These are phyloP conservation scores for Cadophora sp. DNA, from an alignment of 2,329 filamentous ascomycete species.

Conservation along the genomic window DNA sequence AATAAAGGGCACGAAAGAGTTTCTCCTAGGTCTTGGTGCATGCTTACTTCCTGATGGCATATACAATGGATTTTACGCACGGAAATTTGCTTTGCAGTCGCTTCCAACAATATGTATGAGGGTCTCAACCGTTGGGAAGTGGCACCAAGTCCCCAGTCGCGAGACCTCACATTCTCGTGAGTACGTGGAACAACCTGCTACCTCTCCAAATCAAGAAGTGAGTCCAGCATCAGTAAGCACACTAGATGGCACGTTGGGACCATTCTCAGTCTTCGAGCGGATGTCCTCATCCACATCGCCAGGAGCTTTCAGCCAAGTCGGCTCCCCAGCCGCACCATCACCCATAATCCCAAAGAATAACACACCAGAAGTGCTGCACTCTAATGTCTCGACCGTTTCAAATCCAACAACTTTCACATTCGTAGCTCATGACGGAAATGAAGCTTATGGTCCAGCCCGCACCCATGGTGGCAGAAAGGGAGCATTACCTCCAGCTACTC, in stretches of 20 bases:
- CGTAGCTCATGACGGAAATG: slow-evolving; percentile 22
- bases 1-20: slow-evolving; percentile 34
- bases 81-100: slow-evolving; percentile 29
- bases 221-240: slow-evolving; percentile 6
- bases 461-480: slow-evolving; percentile 29
- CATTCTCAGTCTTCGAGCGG: not conserved
- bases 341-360: not conserved
- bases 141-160: not conserved
- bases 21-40: slow-evolving; percentile 32
- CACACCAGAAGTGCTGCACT: not conserved
- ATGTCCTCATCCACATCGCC: not conserved
- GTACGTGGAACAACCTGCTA: not conserved
- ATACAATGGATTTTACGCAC: slow-evolving; percentile 36
- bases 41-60: slow-evolving; percentile 23
- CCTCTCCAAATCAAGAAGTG: not conserved
- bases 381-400: not conserved
- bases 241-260: not conserved
- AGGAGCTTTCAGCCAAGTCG: not conserved
- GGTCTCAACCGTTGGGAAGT: not conserved
- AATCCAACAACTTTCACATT: slow-evolving; percentile 24
- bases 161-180: not conserved
- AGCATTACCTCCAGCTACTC: slow-evolving; percentile 25
- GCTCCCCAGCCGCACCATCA: not conserved
- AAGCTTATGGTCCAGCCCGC: slow-evolving; percentile 2
- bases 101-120: slow-evolving; percentile 18